phyloP scores from a whole-genome alignment of 352 stramenopile genomes.

The Globisporangium abappressorium region DNA sequence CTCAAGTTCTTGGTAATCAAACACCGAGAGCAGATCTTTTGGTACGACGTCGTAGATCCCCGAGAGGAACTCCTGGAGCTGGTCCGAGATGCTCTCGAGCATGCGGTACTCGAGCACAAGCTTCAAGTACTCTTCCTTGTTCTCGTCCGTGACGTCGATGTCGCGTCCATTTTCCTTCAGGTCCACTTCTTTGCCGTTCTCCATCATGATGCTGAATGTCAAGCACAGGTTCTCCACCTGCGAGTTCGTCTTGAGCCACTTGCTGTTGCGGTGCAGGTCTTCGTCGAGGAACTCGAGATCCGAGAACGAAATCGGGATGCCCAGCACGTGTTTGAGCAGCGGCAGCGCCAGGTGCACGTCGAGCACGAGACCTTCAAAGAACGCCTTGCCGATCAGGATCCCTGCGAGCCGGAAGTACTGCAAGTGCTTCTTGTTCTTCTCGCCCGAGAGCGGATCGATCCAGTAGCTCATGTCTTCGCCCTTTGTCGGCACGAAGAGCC shows the following conservation, averaged over 20 bases:
- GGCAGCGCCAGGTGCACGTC: constrained; percentile 60
- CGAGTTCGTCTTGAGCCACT: constrained; percentile 62
- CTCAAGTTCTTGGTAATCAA: constrained; percentile 83
- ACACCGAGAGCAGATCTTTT: constrained; percentile 53
- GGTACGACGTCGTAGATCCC: constrained; percentile 80
- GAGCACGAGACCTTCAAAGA: constrained; percentile 64
- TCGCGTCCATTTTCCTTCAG: constrained; percentile 88
- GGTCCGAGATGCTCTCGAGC: constrained; percentile 65
- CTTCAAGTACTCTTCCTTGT: constrained; percentile 92
- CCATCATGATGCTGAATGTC: constrained; percentile 72
- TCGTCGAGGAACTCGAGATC: constrained; percentile 74
- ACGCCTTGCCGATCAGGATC: constrained; percentile 57
- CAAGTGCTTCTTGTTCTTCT: constrained; percentile 43
- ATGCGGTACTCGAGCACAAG: constrained; percentile 73
- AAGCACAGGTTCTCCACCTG: constrained; percentile 54
- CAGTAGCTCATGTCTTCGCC: constrained; percentile 70
- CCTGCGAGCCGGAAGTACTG: constrained; percentile 60
- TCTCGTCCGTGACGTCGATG: constrained; percentile 94
- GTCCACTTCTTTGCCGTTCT: constrained; percentile 76
- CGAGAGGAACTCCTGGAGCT: constrained; percentile 60
- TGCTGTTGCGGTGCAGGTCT: constrained; percentile 61
- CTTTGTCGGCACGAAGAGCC: constrained; percentile 55
- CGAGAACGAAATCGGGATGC: constrained; percentile 75
- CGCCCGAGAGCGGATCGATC: constrained; percentile 56
- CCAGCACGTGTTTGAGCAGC: constrained; percentile 68